These are phyloP conservation scores for Musa acuminata DNA, from an alignment of 176 grass and related monocot genomes.

Conservation along the genomic window DNA sequence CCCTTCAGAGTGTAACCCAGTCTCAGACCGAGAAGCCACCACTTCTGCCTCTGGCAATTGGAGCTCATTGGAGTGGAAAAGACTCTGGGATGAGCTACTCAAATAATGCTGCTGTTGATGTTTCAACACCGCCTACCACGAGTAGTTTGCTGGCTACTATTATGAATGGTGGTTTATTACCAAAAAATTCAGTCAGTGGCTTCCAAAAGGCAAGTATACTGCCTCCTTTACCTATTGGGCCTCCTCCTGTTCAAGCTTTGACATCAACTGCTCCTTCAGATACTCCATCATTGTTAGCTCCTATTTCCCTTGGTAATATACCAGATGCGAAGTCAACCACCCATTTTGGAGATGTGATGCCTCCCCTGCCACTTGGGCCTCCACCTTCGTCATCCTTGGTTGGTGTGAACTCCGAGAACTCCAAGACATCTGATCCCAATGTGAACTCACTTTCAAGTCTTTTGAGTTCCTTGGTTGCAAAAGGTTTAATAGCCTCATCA, in stretches of 20 bases:
- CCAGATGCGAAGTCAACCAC: conserved; percentile 6
- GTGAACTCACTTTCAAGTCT: conserved; percentile 67
- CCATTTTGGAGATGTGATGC: conserved; percentile 23
- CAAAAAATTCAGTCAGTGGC: conserved; percentile 19
- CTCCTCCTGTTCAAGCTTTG: conserved; percentile 20
- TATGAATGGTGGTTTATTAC: conserved; percentile 50
- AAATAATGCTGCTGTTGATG: conserved; percentile 13
- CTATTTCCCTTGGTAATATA: background rate
- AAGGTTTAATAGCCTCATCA: conserved; percentile 76
- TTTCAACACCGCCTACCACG: conserved; percentile 22
- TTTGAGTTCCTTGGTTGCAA: conserved; percentile 83
- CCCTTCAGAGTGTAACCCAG: background rate
- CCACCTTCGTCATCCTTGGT: conserved; percentile 38
- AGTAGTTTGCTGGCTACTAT: conserved; percentile 61
- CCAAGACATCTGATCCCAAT: conserved; percentile 12
- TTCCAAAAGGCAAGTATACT: conserved; percentile 25
- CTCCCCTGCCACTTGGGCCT: conserved; percentile 58
- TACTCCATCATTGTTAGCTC: conserved; percentile 3
- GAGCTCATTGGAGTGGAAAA: conserved; percentile 27
- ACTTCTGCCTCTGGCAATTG: conserved; percentile 5
- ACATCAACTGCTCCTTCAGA: conserved; percentile 12
- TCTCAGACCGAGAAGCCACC: background rate
- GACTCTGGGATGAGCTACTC: conserved; percentile 25
- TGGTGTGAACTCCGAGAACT: conserved; percentile 13
- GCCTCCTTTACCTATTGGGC: conserved; percentile 39